Conservation (phyloP, 2,329 filamentous ascomycete genomes). For the Truncatella angustata region DNA sequence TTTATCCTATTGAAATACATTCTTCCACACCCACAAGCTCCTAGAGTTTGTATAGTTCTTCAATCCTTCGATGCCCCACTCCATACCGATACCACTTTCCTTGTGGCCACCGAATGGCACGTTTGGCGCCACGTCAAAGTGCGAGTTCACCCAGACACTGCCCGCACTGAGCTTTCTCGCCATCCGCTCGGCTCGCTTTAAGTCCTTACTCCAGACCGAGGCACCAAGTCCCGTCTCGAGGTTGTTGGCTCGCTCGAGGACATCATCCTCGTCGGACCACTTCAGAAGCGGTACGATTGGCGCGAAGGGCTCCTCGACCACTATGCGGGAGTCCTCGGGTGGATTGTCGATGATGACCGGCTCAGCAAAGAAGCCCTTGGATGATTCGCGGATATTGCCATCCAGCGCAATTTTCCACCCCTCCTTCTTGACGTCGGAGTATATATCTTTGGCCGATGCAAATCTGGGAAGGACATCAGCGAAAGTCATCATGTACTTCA, state of each 20-base stretch:
- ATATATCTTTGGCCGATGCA: conserved; percentile 18
- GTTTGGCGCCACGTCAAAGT: neutral
- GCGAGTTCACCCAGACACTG: conserved; percentile 2
- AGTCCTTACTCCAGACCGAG: conserved; percentile 50
- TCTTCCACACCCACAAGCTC: too few relatives aligned
- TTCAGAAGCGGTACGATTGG: conserved; percentile 42
- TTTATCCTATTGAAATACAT: too few relatives aligned
- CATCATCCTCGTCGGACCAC: conserved; percentile 41
- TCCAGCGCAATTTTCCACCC: too few relatives aligned
- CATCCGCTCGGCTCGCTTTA: conserved; percentile 43
- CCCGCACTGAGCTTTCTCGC: conserved; percentile 21
- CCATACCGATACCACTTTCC: neutral
- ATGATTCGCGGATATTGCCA: neutral
- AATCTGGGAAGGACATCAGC: conserved; percentile 22
- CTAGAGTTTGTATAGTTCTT: too few relatives aligned
- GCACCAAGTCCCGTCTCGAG: conserved; percentile 50
- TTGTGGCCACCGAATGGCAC: neutral
- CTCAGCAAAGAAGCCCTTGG: conserved; percentile 13
- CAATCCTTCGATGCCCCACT: conserved; percentile 5
- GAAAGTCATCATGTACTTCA: too few relatives aligned
- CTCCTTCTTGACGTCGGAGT: conserved; percentile 16
- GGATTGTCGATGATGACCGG: conserved; percentile 23
- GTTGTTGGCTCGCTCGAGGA: conserved; percentile 45
- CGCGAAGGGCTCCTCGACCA: conserved; percentile 22
- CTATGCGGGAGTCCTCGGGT: conserved; percentile 19